Percentiles rank a stretch among this genome's conserved stretches.
phyloP scores from a whole-genome alignment of 2,329 filamentous ascomycete genomes.

The Scopulariopsis brevicaulis region DNA sequence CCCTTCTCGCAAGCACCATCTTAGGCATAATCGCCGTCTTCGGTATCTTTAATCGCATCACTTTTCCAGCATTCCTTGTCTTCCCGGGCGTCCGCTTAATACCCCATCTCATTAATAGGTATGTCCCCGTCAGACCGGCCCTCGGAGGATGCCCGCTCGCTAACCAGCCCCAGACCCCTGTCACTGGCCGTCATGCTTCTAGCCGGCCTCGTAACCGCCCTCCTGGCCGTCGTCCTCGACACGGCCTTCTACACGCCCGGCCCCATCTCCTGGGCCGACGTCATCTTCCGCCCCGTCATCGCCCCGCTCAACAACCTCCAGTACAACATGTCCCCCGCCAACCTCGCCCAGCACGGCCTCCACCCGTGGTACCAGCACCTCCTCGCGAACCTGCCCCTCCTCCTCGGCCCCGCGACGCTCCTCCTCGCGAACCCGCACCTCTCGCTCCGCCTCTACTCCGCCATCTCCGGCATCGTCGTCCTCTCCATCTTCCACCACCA shows the following conservation, averaged over 20 bases:
- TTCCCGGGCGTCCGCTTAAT: constrained; percentile 75
- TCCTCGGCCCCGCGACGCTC: constrained; percentile 58
- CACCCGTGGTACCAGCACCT: constrained; percentile 73
- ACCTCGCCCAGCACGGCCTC: constrained; percentile 64
- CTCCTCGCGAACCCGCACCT: constrained; percentile 46
- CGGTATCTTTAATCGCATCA: constrained; percentile 92
- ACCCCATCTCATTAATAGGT: constrained; percentile 78
- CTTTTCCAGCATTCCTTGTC: constrained; percentile 85
- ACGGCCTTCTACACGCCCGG: constrained; percentile 68
- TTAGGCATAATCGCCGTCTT: constrained; percentile 75
- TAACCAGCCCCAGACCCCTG: constrained; percentile 30
- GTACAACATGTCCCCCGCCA: constrained; percentile 61
- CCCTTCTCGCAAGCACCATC: constrained; percentile 62
- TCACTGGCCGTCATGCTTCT: constrained; percentile 52
- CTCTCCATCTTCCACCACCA: constrained; percentile 70
- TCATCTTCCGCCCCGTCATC: constrained; percentile 55
- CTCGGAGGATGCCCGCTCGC: neutral
- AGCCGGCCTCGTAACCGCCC: constrained; percentile 55
- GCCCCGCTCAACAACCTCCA: constrained; percentile 68
- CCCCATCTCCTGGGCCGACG: constrained; percentile 51
- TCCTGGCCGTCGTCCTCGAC: constrained; percentile 69
- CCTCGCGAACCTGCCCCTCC: constrained; percentile 57
- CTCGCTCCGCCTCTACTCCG: constrained; percentile 58
- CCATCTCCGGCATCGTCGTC: constrained; percentile 57
- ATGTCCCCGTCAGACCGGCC: constrained; percentile 5